Evolutionary conservation across 805 yeast genomes (phyloP).

Genomic region (Metschnikowia similis): DNA sequence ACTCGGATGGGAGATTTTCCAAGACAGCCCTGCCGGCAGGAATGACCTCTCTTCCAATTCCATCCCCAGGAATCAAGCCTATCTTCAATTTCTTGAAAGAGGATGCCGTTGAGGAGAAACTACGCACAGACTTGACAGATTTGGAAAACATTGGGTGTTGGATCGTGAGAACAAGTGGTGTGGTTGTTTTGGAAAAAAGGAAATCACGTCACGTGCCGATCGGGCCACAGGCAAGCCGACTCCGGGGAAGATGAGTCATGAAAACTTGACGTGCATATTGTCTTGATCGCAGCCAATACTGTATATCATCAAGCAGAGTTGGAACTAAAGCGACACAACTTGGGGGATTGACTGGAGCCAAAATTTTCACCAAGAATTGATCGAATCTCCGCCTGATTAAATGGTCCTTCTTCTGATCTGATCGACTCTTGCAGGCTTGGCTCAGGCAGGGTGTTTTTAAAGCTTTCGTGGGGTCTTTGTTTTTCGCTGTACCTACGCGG

Average conservation of each 20-base stretch:
- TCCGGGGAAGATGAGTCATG: slow-evolving; percentile 8
- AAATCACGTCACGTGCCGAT: not conserved
- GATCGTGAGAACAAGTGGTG: not conserved
- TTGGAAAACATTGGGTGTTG: slow-evolving; percentile 14
- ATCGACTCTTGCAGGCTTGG: no score
- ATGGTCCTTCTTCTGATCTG: no score
- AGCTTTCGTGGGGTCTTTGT: no score
- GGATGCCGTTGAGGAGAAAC: slow-evolving; percentile 29
- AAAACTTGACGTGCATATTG: not conserved
- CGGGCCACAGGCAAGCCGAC: slow-evolving; percentile 5
- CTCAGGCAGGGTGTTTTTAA: no score
- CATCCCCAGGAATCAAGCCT: slow-evolving; percentile 95
- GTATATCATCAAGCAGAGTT: not conserved
- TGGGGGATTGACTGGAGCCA: no score
- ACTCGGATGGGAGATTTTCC: slow-evolving; percentile 74
- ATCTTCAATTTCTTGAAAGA: slow-evolving; percentile 35
- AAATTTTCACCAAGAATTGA: no score
- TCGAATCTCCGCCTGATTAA: no score
- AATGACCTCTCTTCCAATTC: slow-evolving; percentile 95
- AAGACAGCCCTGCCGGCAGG: slow-evolving; percentile 92
- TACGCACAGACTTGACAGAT: slow-evolving; percentile 18
- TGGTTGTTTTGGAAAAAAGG: not conserved
- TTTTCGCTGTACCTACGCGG: not conserved
- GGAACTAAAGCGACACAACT: not conserved
- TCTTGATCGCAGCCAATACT: not conserved